Percentiles rank a stretch among this genome's conserved stretches.
These are phyloP conservation scores for Boletus speciosus DNA, from an alignment of 768 basidiomycete species.

Conservation along the genomic window DNA sequence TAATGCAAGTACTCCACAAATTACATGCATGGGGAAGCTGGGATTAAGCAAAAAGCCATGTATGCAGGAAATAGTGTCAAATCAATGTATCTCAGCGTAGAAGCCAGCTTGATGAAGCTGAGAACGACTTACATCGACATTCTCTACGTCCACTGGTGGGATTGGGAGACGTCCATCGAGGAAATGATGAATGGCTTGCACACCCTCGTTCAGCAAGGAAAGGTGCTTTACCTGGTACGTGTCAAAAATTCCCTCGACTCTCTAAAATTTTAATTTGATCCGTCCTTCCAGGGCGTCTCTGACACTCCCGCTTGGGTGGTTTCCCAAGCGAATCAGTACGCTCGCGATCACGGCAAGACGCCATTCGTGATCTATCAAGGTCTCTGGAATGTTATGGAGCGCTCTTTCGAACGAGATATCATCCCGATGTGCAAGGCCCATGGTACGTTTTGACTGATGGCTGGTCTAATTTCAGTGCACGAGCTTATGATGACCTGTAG, in stretches of 20 bases:
- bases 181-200: constrained; percentile 42
- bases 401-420: constrained; percentile 30
- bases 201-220: constrained; percentile 35
- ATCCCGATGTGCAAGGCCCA: constrained; percentile 33
- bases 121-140: constrained; percentile 34
- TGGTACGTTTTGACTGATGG: constrained; percentile 6
- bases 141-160: constrained; percentile 33
- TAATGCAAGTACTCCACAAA: constrained; percentile 15
- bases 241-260: too few species aligned
- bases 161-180: constrained; percentile 36
- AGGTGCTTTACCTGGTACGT: constrained; percentile 35
- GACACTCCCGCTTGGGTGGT: constrained; percentile 42
- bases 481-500: too few species aligned
- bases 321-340: constrained; percentile 41
- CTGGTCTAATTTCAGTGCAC: too few species aligned
- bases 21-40: constrained; percentile 11
- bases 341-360: constrained; percentile 38
- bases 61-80: constrained; percentile 38
- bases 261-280: background rate
- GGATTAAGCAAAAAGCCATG: constrained; percentile 23
- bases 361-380: constrained; percentile 48
- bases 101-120: constrained; percentile 43
- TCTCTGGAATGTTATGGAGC: constrained; percentile 29
- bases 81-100: constrained; percentile 30
- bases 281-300: constrained; percentile 19